Evolutionary conservation across 75 land plant genomes (phyloP).

Genomic region (Larix kaempferi): DNA sequence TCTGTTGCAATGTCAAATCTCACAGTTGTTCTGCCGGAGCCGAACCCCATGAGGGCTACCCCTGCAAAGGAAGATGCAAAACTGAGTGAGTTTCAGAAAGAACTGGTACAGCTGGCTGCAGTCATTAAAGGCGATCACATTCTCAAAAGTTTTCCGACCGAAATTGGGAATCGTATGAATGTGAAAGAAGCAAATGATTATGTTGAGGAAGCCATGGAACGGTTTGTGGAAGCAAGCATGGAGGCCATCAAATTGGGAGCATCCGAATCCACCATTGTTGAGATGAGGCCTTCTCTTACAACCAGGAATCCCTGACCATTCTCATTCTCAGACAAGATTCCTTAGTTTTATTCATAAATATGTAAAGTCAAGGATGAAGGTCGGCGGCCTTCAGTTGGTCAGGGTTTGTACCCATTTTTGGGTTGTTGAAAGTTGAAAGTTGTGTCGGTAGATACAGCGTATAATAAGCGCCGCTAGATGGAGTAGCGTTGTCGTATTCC

Average conservation of each 20-base stretch:
- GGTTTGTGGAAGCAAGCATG: slow-evolving; percentile 65
- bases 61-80: slow-evolving; percentile 5
- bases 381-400: too few relatives aligned
- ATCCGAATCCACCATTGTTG: slow-evolving; percentile 52
- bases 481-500: too few relatives aligned
- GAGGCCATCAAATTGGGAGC: slow-evolving; percentile 63
- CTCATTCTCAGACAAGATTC: too few relatives aligned
- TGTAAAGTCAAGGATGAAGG: too few relatives aligned
- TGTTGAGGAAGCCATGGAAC: slow-evolving; percentile 52
- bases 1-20: background rate
- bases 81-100: slow-evolving; percentile 72
- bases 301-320: slow-evolving; percentile 9
- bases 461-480: too few relatives aligned
- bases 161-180: slow-evolving; percentile 51
- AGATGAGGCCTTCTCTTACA: slow-evolving; percentile 45
- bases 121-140: slow-evolving; percentile 63
- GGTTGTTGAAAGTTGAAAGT: too few relatives aligned
- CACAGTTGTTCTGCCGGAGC: slow-evolving; percentile 62
- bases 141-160: slow-evolving; percentile 25
- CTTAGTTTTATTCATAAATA: too few relatives aligned
- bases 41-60: slow-evolving; percentile 14
- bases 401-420: too few relatives aligned
- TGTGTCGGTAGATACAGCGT: too few relatives aligned
- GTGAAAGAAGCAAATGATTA: slow-evolving; percentile 69
- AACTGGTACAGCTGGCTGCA: slow-evolving; percentile 78